Evolutionary conservation across 78 protist species (phyloP).

Genomic region (Protostelium mycophagum): DNA sequence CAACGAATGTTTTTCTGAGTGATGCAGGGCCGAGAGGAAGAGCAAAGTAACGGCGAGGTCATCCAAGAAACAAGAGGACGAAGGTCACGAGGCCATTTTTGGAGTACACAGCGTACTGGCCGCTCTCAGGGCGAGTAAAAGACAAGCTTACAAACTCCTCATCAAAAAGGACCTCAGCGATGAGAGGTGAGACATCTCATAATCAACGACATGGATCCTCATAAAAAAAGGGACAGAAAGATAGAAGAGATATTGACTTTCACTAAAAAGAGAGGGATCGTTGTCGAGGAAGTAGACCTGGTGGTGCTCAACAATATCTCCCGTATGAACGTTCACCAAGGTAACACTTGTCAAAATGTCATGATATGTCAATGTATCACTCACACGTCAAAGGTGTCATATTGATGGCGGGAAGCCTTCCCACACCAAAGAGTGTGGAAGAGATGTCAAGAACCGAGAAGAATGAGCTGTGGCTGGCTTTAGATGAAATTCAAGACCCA

Average conservation of each 20-base stretch:
- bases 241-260: not conserved
- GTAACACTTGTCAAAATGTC: not conserved
- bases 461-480: constrained; percentile 22
- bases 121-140: not conserved
- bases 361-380: too few species aligned
- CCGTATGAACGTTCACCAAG: not conserved
- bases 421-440: not conserved
- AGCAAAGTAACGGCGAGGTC: not conserved
- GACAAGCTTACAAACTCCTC: not conserved
- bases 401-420: not conserved
- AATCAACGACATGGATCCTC: not conserved
- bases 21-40: not conserved
- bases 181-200: not conserved
- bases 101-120: not conserved
- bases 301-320: not conserved
- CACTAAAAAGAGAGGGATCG: not conserved
- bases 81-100: not conserved
- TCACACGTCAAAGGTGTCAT: not conserved
- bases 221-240: not conserved
- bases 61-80: not conserved
- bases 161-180: not conserved
- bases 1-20: not conserved
- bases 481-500: constrained; percentile 60
- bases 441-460: not conserved
- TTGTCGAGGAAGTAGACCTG: not conserved